Conservation (phyloP, 495 filamentous ascomycete species). For the Rhypophila decipiens region DNA sequence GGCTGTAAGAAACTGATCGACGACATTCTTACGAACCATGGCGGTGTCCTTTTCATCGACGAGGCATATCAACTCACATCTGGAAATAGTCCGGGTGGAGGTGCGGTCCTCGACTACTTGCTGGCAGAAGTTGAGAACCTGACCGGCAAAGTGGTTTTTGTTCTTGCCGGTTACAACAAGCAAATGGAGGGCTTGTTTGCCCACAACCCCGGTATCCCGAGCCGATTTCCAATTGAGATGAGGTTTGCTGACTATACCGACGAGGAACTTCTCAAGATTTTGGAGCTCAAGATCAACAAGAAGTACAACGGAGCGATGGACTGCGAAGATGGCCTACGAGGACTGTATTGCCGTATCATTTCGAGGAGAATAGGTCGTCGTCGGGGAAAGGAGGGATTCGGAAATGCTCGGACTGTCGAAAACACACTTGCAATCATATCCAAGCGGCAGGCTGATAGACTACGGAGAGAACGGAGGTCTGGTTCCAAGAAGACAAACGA, state of each 20-base stretch:
- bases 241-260: slow-evolving; percentile 67
- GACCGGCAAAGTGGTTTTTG: slow-evolving; percentile 67
- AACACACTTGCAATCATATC: slow-evolving; percentile 51
- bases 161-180: slow-evolving; percentile 71
- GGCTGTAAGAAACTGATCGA: slow-evolving; percentile 56
- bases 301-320: slow-evolving; percentile 50
- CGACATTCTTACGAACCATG: slow-evolving; percentile 45
- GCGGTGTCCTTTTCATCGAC: slow-evolving; percentile 70
- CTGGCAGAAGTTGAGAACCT: slow-evolving; percentile 71
- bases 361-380: slow-evolving; percentile 53
- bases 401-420: slow-evolving; percentile 63
- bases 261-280: slow-evolving; percentile 51
- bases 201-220: slow-evolving; percentile 69
- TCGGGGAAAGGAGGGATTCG: slow-evolving; percentile 63
- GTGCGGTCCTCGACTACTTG: slow-evolving; percentile 64
- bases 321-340: slow-evolving; percentile 51
- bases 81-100: slow-evolving; percentile 47
- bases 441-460: slow-evolving; percentile 52
- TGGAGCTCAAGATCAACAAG: slow-evolving; percentile 44
- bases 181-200: slow-evolving; percentile 76
- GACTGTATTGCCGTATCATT: slow-evolving; percentile 62
- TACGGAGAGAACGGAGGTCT: slow-evolving; percentile 30
- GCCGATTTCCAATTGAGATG: slow-evolving; percentile 61
- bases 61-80: slow-evolving; percentile 69
- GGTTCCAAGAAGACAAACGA: slow-evolving; percentile 35